phyloP scores from a whole-genome alignment of 768 basidiomycete species.

The Amanita rimosa region DNA sequence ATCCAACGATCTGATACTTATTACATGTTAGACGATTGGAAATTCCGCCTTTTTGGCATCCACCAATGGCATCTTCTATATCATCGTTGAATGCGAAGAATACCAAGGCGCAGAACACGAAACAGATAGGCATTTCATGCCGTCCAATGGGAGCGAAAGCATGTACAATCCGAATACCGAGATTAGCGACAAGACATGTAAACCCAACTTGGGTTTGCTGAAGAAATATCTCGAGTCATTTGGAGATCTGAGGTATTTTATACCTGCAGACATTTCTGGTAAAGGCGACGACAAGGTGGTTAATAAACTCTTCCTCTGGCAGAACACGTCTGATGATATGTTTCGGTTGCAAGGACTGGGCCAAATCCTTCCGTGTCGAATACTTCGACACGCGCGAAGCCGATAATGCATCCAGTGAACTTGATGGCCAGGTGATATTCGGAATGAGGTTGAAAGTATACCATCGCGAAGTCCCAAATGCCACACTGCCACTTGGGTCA shows the following conservation, averaged over 20 bases:
- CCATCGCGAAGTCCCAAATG: conserved; percentile 18
- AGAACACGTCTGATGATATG: background rate
- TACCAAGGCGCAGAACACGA: conserved; percentile 6
- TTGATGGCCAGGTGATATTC: conserved; percentile 38
- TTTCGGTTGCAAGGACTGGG: conserved; percentile 8
- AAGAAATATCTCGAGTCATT: conserved; percentile 22
- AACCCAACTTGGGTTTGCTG: conserved; percentile 17
- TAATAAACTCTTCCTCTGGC: background rate
- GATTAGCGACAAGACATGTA: conserved; percentile 1
- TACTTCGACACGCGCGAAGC: conserved; percentile 60
- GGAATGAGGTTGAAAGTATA: conserved; percentile 40
- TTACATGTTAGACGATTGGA: conserved; percentile 37
- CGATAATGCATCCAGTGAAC: conserved; percentile 32
- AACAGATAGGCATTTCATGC: background rate
- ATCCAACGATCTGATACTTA: conserved; percentile 4
- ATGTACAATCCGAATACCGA: conserved; percentile 1
- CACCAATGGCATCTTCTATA: conserved; percentile 39
- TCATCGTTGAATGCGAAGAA: conserved; percentile 26
- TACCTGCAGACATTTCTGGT: conserved; percentile 6
- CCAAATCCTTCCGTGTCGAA: conserved; percentile 43
- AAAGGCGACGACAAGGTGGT: conserved; percentile 16
- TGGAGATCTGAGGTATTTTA: conserved; percentile 20
- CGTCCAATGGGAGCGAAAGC: conserved; percentile 4
- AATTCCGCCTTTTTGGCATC: conserved; percentile 37
- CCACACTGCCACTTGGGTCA: background rate